These are phyloP conservation scores for Prunus campanulata DNA, from an alignment of 306 rosid genomes.

Conservation along the genomic window DNA sequence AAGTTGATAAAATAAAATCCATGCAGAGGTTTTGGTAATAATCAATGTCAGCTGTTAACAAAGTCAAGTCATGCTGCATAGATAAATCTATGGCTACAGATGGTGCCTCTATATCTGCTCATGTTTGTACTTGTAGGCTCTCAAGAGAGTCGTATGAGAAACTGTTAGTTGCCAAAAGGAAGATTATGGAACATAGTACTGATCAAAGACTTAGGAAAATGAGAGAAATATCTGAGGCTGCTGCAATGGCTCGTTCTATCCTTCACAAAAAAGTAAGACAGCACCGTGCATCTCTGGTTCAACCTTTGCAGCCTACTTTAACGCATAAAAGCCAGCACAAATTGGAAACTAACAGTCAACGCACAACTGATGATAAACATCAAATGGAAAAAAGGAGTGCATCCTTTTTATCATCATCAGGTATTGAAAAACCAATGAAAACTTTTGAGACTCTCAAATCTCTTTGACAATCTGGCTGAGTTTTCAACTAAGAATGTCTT, in stretches of 20 bases:
- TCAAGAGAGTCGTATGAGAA: conserved; percentile 63
- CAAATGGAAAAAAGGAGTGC: conserved; percentile 30
- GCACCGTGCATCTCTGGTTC: conserved; percentile 47
- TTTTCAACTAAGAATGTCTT: neutral
- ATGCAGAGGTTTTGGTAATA: neutral
- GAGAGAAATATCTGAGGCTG: conserved; percentile 66
- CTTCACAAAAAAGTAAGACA: conserved; percentile 69
- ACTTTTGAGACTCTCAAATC: neutral
- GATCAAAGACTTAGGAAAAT: conserved; percentile 52
- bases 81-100: neutral
- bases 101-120: neutral
- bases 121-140: conserved; percentile 46
- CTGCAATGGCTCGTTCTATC: conserved; percentile 68
- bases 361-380: conserved; percentile 29
- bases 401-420: conserved; percentile 45
- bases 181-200: conserved; percentile 51
- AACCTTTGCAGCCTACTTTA: conserved; percentile 36
- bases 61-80: neutral
- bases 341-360: conserved; percentile 28
- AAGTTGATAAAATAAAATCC: neutral
- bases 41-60: neutral
- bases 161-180: conserved; percentile 55
- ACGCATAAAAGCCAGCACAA: conserved; percentile 29
- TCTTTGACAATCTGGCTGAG: neutral
- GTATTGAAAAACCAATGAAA: conserved; percentile 29